These are phyloP conservation scores for Chrysopogon serrulatus DNA, from an alignment of 176 grass and related monocot genomes.

Conservation along the genomic window DNA sequence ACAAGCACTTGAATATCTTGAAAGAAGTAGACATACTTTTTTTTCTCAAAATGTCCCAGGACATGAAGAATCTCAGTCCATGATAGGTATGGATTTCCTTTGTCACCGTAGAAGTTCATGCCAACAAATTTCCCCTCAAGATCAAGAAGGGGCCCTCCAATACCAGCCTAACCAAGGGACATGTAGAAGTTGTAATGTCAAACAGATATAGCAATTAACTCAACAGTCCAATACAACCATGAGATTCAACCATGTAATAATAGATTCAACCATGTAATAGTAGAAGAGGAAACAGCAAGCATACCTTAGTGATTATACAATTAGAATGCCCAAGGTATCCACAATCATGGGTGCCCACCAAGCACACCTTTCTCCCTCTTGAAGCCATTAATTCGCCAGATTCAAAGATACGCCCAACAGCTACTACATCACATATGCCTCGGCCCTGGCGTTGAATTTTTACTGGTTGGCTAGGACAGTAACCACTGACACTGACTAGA, in stretches of 20 bases:
- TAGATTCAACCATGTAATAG: background rate
- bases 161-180: background rate
- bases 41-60: background rate
- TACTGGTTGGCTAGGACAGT: background rate
- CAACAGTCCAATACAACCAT: background rate
- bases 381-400: background rate
- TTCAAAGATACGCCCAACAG: background rate
- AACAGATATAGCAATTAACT: background rate
- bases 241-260: no score
- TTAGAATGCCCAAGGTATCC: background rate
- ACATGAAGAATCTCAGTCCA: background rate
- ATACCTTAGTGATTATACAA: background rate
- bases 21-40: background rate
- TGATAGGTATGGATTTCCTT: background rate
- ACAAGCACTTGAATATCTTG: background rate
- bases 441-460: background rate
- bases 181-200: background rate
- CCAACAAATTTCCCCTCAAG: background rate
- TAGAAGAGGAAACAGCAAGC: background rate
- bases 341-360: background rate
- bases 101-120: background rate
- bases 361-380: background rate
- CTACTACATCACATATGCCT: background rate
- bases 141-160: slow-evolving; percentile 12
- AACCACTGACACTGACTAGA: background rate